Percentiles rank a stretch among this genome's conserved stretches.
These are phyloP conservation scores for Ceratocystiopsis sp. DNA, from an alignment of 2,329 filamentous ascomycete genomes.

Conservation along the genomic window DNA sequence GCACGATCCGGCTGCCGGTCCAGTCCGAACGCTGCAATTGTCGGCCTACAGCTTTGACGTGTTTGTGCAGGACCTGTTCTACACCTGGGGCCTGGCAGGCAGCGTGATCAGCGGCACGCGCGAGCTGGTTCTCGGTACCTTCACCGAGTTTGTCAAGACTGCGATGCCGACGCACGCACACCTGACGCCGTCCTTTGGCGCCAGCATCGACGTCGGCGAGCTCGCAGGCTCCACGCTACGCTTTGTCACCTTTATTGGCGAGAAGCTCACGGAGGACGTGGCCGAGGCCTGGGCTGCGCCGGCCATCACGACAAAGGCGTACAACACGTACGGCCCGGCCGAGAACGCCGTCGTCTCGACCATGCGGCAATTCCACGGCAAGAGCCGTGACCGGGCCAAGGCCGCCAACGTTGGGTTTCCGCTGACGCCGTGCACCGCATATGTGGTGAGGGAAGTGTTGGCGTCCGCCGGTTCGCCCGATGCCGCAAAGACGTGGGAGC, in stretches of 20 bases:
- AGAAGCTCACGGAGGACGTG: conserved; percentile 40
- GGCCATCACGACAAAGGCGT: conserved; percentile 9
- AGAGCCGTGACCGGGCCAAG: conserved; percentile 9
- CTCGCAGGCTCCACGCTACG: conserved; percentile 13
- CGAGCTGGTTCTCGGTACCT: conserved; percentile 34
- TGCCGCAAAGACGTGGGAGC: conserved; percentile 6
- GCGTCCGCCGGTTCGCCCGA: not conserved
- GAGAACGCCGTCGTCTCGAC: conserved; percentile 12
- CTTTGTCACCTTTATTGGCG: conserved; percentile 40
- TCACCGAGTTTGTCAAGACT: conserved; percentile 25
- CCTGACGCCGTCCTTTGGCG: conserved; percentile 6
- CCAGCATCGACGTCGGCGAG: conserved; percentile 4
- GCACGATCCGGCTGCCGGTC: conserved; percentile 11
- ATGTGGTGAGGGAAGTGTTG: conserved; percentile 8
- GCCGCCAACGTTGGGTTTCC: conserved; percentile 14
- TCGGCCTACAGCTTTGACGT: conserved; percentile 23
- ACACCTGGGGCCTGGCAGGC: conserved; percentile 25
- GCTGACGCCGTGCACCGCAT: conserved; percentile 9
- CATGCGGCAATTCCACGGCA: conserved; percentile 12
- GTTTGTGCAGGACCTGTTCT: conserved; percentile 46
- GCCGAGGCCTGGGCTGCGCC: conserved; percentile 36
- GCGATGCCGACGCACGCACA: conserved; percentile 26
- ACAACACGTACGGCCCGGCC: conserved; percentile 15
- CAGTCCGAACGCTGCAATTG: conserved; percentile 19
- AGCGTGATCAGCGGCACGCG: conserved; percentile 39